A percentile compares a stretch with the other conserved stretches of the same genome.
Conservation (phyloP, 192 early-diverging fungal genomes). For the Backusella tuberculispora region DNA sequence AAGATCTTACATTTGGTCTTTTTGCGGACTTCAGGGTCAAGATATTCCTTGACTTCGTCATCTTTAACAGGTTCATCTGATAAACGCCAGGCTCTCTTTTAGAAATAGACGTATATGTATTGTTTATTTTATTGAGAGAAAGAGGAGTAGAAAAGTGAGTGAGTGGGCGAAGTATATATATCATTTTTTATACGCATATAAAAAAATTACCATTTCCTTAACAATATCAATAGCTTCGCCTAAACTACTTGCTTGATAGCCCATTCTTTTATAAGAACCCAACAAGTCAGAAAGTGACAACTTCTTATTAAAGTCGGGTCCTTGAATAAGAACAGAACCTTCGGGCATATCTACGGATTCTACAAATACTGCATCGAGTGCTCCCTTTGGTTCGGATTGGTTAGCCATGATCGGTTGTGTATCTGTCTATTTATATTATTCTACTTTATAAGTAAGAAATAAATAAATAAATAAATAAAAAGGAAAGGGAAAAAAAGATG, state of each 20-base stretch:
- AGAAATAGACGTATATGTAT: background rate
- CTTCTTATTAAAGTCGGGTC: conserved; percentile 93
- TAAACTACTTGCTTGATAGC: conserved; percentile 93
- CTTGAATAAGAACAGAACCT: conserved; percentile 66
- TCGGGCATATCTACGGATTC: conserved; percentile 73
- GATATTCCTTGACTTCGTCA: conserved; percentile 62
- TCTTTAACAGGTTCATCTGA: conserved; percentile 80
- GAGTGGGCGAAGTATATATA: background rate
- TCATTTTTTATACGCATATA: background rate
- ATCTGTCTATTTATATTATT: background rate
- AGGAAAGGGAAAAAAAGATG: background rate
- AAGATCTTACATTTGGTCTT: conserved; percentile 95
- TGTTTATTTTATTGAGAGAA: conserved; percentile 40
- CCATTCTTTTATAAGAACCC: conserved; percentile 73
- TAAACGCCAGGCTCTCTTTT: conserved; percentile 75
- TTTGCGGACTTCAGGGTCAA: conserved; percentile 63
- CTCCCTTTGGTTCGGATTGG: conserved; percentile 37
- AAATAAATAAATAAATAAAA: conserved; percentile 4
- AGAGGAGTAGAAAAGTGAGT: background rate
- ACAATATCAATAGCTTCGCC: conserved; percentile 89
- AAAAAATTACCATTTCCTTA: conserved; percentile 79
- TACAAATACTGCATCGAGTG: conserved; percentile 67
- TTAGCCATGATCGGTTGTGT: background rate
- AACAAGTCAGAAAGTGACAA: conserved; percentile 78
- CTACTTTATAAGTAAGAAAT: background rate